Evolutionary conservation across 1,284 basidiomycete species (phyloP).

Genomic region (Bondarzewia mesenterica): DNA sequence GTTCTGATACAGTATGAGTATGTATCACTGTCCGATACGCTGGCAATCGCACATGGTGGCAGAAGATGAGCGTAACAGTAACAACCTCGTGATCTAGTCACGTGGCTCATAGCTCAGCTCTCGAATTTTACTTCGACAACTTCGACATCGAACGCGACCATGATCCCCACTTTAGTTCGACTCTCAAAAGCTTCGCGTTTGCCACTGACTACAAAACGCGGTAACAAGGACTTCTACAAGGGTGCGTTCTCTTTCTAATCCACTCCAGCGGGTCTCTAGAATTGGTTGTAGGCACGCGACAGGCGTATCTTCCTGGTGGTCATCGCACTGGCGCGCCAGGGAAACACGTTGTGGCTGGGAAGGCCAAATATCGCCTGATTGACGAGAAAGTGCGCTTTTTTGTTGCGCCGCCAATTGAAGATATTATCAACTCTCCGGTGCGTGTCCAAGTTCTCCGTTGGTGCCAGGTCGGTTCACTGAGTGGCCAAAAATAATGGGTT

Average conservation of each 20-base stretch:
- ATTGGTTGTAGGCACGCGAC: constrained; percentile 57
- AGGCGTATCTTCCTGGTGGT: constrained; percentile 76
- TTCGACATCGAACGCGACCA: constrained; percentile 18
- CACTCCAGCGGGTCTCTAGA: not conserved
- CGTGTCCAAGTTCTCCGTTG: constrained; percentile 20
- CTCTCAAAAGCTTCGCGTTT: constrained; percentile 75
- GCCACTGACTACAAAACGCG: constrained; percentile 76
- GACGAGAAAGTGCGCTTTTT: constrained; percentile 81
- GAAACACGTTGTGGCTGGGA: constrained; percentile 67
- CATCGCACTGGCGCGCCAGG: constrained; percentile 83
- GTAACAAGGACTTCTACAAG: constrained; percentile 93
- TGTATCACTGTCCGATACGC: no score
- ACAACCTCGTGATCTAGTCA: no score
- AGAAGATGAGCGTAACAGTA: no score
- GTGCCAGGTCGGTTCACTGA: not conserved
- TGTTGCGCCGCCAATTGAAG: constrained; percentile 68
- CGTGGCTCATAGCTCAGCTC: not conserved
- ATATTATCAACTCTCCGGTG: constrained; percentile 56
- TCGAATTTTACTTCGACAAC: not conserved
- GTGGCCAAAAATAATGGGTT: not conserved
- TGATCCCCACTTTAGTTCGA: constrained; percentile 60
- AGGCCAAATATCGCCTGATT: constrained; percentile 69
- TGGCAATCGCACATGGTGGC: no score
- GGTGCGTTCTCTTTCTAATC: constrained; percentile 36
- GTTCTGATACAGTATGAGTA: no score